Percentiles rank a stretch among this genome's conserved stretches.
These are phyloP conservation scores for Leersia perrieri DNA, from an alignment of 176 grass and related monocot species.

Conservation along the genomic window DNA sequence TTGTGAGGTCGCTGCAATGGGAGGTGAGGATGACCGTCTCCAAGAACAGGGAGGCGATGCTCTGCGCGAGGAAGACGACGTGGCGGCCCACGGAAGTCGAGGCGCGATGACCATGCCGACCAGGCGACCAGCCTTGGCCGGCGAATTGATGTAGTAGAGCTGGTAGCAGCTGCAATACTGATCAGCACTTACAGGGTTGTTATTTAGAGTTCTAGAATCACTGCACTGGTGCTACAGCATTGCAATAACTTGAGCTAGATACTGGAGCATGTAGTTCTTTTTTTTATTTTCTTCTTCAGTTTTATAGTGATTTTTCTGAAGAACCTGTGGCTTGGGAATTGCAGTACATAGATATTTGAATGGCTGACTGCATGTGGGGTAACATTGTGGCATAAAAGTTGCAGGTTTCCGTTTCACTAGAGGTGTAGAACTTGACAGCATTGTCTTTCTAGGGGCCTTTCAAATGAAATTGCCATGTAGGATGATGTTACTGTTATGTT, in stretches of 20 bases:
- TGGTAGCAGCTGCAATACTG: not conserved
- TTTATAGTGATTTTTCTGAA: not conserved
- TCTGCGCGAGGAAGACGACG: constrained; percentile 79
- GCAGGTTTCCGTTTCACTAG: too few species aligned
- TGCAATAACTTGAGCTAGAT: not conserved
- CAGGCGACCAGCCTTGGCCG: not conserved
- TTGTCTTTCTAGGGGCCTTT: not conserved
- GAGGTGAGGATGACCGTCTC: constrained; percentile 77
- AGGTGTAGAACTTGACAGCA: too few species aligned
- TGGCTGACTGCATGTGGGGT: not conserved
- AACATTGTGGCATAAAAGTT: too few species aligned
- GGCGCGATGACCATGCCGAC: not conserved
- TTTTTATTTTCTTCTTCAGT: not conserved
- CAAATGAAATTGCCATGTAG: not conserved
- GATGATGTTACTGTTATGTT: not conserved
- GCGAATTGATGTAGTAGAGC: not conserved
- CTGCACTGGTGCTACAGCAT: not conserved
- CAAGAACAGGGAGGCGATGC: constrained; percentile 57
- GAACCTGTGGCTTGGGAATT: not conserved
- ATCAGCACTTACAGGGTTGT: not conserved
- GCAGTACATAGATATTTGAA: not conserved
- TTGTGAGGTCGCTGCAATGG: constrained; percentile 76
- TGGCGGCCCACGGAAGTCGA: constrained; percentile 75
- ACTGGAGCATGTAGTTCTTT: not conserved
- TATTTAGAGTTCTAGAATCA: too few species aligned